Conservation (phyloP, 306 rosid genomes). For the Citrullus colocynthis region DNA sequence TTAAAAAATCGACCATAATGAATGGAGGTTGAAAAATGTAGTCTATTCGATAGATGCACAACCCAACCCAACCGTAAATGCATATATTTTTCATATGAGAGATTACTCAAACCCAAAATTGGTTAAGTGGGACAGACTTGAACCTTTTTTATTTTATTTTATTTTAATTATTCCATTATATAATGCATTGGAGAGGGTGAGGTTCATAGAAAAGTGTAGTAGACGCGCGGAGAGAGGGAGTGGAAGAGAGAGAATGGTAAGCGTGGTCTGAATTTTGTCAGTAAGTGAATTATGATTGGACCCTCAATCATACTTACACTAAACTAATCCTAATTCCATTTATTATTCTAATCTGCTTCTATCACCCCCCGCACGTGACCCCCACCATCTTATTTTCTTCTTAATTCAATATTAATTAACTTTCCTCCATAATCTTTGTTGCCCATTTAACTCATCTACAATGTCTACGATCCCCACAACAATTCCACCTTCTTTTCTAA, state of each 20-base stretch:
- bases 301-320: not conserved
- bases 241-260: not conserved
- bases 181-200: not conserved
- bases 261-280: not conserved
- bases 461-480: not conserved
- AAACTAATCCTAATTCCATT: not conserved
- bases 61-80: no score
- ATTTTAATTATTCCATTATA: no score
- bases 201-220: not conserved
- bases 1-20: no score
- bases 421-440: not conserved
- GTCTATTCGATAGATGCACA: no score
- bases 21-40: no score
- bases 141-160: no score
- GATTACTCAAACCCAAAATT: no score
- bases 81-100: no score
- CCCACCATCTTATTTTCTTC: not conserved
- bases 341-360: slow-evolving; percentile 1
- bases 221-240: not conserved
- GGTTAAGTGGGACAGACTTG: no score
- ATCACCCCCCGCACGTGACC: not conserved
- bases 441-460: not conserved
- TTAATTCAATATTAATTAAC: not conserved
- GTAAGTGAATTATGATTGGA: not conserved
- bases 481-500: not conserved